Evolutionary conservation across 306 rosid species (phyloP).

Genomic region (Mimosa pudica): DNA sequence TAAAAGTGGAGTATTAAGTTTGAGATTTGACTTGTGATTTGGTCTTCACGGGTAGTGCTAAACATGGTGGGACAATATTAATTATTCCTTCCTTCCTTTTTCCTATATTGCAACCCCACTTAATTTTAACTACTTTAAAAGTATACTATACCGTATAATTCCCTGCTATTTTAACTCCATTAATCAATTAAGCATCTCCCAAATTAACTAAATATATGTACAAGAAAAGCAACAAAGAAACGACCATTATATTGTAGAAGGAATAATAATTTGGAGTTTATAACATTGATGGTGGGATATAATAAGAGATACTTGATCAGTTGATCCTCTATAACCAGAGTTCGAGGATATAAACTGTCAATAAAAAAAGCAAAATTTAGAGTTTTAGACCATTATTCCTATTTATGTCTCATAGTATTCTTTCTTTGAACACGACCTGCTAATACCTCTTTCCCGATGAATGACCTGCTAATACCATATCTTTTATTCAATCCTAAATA

Average conservation of each 20-base stretch:
- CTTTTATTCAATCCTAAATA: neutral
- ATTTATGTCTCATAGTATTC: neutral
- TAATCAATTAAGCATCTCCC: too few species aligned
- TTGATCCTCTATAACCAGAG: neutral
- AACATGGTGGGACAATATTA: conserved; percentile 5
- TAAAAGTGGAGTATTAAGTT: too few species aligned
- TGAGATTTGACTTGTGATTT: neutral
- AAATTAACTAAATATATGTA: neutral
- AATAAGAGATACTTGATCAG: neutral
- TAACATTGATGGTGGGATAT: neutral
- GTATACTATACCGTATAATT: too few species aligned
- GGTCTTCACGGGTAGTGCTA: conserved; percentile 4
- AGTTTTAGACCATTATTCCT: neutral
- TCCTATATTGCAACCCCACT: neutral
- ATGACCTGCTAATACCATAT: too few species aligned
- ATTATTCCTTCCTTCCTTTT: neutral
- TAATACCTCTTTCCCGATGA: too few species aligned
- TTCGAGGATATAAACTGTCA: neutral
- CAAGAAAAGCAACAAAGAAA: neutral
- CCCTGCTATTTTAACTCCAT: neutral
- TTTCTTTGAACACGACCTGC: neutral
- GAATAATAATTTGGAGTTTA: neutral
- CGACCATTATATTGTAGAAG: neutral
- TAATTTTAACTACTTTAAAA: neutral
- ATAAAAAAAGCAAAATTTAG: neutral